These are phyloP conservation scores for Mycena floridula DNA, from an alignment of 768 basidiomycete genomes.

Conservation along the genomic window DNA sequence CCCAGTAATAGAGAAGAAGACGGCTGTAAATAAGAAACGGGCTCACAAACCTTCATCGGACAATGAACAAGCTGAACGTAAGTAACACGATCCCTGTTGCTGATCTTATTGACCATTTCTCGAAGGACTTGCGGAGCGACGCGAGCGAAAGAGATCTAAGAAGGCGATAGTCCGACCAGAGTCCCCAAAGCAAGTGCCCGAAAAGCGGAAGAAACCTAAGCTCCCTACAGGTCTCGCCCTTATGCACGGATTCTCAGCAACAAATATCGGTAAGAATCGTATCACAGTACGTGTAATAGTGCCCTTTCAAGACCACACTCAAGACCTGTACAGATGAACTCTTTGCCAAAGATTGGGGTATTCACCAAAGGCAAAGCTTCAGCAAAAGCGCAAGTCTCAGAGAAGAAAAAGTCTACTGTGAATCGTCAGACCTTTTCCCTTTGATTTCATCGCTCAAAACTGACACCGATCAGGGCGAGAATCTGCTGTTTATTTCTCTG, in stretches of 20 bases:
- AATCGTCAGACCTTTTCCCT: slow-evolving; percentile 20
- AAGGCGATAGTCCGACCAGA: slow-evolving; percentile 42
- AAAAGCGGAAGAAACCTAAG: slow-evolving; percentile 14
- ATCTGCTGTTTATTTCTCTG: slow-evolving; percentile 35
- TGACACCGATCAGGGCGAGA: neutral
- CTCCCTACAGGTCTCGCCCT: slow-evolving; percentile 48
- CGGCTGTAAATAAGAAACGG: slow-evolving; percentile 2
- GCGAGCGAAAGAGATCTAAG: slow-evolving; percentile 56
- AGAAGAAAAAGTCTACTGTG: slow-evolving; percentile 11
- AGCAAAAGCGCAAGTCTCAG: slow-evolving; percentile 23
- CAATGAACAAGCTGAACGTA: slow-evolving; percentile 17
- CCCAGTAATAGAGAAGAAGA: neutral
- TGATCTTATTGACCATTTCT: slow-evolving; percentile 1
- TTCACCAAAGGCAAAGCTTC: slow-evolving; percentile 67
- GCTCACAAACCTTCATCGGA: slow-evolving; percentile 6
- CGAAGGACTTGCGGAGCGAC: slow-evolving; percentile 58
- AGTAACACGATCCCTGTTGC: slow-evolving; percentile 9
- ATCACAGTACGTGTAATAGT: slow-evolving; percentile 42
- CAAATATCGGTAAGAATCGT: slow-evolving; percentile 55
- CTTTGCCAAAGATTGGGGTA: slow-evolving; percentile 41
- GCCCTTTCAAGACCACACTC: neutral
- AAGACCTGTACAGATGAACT: slow-evolving; percentile 32
- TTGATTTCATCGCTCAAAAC: neutral
- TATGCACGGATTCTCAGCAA: slow-evolving; percentile 62
- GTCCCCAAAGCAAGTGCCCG: slow-evolving; percentile 12